Evolutionary conservation across 306 rosid genomes (phyloP).

Genomic region (Hylodesmum podocarpum): DNA sequence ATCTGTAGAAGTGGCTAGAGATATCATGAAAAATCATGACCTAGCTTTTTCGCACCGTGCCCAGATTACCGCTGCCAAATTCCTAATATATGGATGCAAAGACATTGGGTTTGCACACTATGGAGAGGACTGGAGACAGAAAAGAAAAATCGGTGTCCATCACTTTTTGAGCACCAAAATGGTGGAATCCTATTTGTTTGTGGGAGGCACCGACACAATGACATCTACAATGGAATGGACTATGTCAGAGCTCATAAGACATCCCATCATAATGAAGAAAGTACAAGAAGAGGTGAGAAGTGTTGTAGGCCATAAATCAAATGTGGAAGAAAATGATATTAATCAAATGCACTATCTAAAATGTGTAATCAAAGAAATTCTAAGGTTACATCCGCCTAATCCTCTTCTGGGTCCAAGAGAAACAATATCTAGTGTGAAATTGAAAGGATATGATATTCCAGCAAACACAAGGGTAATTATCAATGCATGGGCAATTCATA

Average conservation of each 20-base stretch:
- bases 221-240: constrained; percentile 49
- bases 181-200: constrained; percentile 43
- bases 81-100: constrained; percentile 8
- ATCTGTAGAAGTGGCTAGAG: neutral
- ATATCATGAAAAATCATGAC: constrained; percentile 28
- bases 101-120: neutral
- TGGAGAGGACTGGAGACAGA: constrained; percentile 35
- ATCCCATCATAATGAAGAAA: constrained; percentile 48
- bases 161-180: constrained; percentile 29
- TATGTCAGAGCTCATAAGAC: constrained; percentile 44
- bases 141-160: constrained; percentile 11
- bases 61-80: neutral
- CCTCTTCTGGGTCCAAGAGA: constrained; percentile 42
- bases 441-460: constrained; percentile 45
- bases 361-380: constrained; percentile 46
- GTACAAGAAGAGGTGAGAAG: constrained; percentile 56
- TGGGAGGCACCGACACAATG: constrained; percentile 42
- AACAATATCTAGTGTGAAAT: constrained; percentile 15
- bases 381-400: constrained; percentile 51
- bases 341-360: constrained; percentile 51
- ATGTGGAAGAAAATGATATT: constrained; percentile 38
- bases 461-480: constrained; percentile 36
- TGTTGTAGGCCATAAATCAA: constrained; percentile 40
- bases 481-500: constrained; percentile 51
- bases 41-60: constrained; percentile 11